Conservation (phyloP, 441 rosid species). For the Geranium incanum region DNA sequence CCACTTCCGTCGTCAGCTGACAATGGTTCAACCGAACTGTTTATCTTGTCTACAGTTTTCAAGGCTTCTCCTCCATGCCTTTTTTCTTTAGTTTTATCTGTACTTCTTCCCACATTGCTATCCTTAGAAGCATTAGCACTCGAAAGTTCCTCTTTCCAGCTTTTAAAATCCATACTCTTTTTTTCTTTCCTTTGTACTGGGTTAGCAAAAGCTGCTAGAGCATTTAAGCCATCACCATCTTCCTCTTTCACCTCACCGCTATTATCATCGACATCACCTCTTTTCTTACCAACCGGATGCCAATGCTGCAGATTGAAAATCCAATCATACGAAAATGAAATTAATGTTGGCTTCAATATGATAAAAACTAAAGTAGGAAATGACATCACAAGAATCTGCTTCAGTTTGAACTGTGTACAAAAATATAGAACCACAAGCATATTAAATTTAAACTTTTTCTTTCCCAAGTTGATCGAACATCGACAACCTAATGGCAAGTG, state of each 20-base stretch:
- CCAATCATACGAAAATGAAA: neutral
- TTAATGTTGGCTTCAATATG: constrained; percentile 8
- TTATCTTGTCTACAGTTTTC: constrained; percentile 16
- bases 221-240: constrained; percentile 30
- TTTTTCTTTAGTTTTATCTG: constrained; percentile 20
- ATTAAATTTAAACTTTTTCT: neutral
- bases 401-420: neutral
- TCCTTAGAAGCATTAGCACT: constrained; percentile 27
- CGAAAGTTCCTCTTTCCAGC: constrained; percentile 41
- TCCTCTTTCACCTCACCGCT: constrained; percentile 32
- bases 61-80: constrained; percentile 19
- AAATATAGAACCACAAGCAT: neutral
- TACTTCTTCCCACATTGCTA: constrained; percentile 19
- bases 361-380: neutral
- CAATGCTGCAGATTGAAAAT: constrained; percentile 48
- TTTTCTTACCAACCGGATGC: constrained; percentile 32
- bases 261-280: constrained; percentile 20
- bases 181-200: constrained; percentile 70
- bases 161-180: constrained; percentile 42
- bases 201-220: constrained; percentile 51
- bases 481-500: neutral
- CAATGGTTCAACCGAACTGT: constrained; percentile 15
- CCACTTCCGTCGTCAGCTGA: constrained; percentile 19
- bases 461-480: neutral
- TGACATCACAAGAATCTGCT: neutral